Base-by-base conservation (phyloP, 768 basidiomycete species). In the Tremella mesenterica region DNA sequence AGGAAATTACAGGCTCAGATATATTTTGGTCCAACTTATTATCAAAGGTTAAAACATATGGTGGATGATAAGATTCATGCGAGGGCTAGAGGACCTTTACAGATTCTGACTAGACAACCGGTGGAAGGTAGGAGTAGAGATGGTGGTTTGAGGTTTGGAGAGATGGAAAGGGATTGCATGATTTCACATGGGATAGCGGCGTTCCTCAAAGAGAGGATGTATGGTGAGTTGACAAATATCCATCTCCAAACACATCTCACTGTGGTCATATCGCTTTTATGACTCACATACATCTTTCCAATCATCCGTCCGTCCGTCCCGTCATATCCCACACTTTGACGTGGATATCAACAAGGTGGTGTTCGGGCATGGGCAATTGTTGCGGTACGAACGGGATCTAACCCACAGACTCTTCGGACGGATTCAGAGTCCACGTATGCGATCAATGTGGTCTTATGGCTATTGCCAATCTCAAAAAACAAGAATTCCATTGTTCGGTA, bases 101-200 rank as follows among this genome's bases (percentile, higher is more conserved):
- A 99, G 73, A 99, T 97, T 65, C 75, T 99, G 65, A 99, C 93
- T 28, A 77, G 95, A 45, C 95, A 99, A 69, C 95, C 95, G 12
- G 95, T 99, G 14, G 95, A 99, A 72, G 95, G 95, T 81, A 81
- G 95, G 75, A 90, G 87, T 81, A 82, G 95, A 76, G 95, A 97
- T 69, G 95, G 95, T 78, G 95, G 95, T 74, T 76, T 99, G 59
- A 90, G 95, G 67, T 99, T 99, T 79, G 95, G 95, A 79, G 95
- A 99, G 80, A 99, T 99, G 95, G 95, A 99, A 74, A 88, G 90
- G 73, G 93, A 96, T 81, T 97, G 95, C 73, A 99, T 99, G 95
- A 93, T 99, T 57, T 95, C 95, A 21, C 95, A 99, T 77, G 95
- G 95, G 71, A 91, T 97, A 59, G 93, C 95, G 43, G 89, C 83